phyloP scores from a whole-genome alignment of 495 filamentous ascomycete genomes.

The Penicillium angulare region DNA sequence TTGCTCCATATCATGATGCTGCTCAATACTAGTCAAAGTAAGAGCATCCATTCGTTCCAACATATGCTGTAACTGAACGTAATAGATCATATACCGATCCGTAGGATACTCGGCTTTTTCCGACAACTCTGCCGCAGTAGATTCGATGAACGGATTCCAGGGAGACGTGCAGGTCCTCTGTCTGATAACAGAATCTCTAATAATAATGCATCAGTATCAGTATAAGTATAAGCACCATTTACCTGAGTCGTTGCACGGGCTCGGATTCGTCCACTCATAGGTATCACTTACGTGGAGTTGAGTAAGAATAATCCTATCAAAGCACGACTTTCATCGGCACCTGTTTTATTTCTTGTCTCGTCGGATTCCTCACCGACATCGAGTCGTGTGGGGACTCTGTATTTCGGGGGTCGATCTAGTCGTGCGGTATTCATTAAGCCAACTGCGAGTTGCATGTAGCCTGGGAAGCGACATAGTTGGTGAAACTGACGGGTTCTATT shows the following conservation, averaged over 20 bases:
- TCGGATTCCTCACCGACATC: background rate
- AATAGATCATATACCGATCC: conserved; percentile 11
- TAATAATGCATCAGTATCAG: background rate
- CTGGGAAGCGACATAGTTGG: conserved; percentile 10
- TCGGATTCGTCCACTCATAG: too few relatives aligned
- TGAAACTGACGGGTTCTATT: conserved; percentile 12
- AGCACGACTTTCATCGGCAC: conserved; percentile 10
- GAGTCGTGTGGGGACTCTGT: conserved; percentile 4
- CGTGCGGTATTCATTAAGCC: conserved; percentile 8
- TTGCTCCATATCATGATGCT: conserved; percentile 8
- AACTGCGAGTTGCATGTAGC: conserved; percentile 11
- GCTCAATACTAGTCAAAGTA: background rate
- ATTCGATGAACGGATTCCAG: conserved; percentile 18
- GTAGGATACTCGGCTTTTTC: conserved; percentile 13
- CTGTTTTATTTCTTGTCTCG: background rate
- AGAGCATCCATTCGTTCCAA: conserved; percentile 10
- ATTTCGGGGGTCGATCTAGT: conserved; percentile 10
- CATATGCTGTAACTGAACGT: conserved; percentile 13
- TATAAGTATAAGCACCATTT: too few relatives aligned
- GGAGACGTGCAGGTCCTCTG: conserved; percentile 12
- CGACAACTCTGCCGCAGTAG: conserved; percentile 11
- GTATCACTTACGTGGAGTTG: conserved; percentile 9
- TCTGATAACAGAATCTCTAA: conserved; percentile 5
- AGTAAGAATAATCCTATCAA: conserved; percentile 15
- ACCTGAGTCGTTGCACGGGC: too few relatives aligned